Base-by-base conservation (phyloP, 106 monocot species). In the Hemerocallis citrina region DNA sequence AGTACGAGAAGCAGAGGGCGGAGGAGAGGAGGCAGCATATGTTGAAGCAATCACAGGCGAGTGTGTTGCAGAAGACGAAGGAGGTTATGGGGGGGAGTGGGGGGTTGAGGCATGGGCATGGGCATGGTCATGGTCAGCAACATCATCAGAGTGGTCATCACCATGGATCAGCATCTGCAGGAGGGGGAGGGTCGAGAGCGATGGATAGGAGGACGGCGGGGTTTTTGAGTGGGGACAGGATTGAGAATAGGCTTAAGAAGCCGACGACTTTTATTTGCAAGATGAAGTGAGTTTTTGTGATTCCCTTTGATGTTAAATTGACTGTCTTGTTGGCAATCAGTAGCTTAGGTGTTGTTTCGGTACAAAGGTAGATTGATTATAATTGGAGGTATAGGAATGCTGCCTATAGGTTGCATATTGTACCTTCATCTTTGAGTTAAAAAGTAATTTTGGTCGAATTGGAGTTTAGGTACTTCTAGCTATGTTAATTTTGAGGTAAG, bases 181-280 rank as follows among this genome's bases (percentile, higher is more conserved):
- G n/a, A n/a, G n/a, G n/a, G n/a, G n/a, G n/a, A n/a, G 93, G 89
- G 7, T 83, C 89, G 0, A 69, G 74, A 28, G 59, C 73, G 69
- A 59, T 70, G 66, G 67, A 55, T 0, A 83, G 77, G 59, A 75
- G 83, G 59, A 68, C 71, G 43, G 34, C 72, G 5, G 69, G 67
- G 10, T 56, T 83, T 45, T 41, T 85, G 61, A 64, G 66, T 6
- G 80, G 77, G 22, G 89, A 90, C 41, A 78, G 95, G 68, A 41
- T 72, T 5, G 86, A 91, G n/a, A 96, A 91, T 47, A 50, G 96
- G 67, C 77, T 96, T 0, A 96, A 96, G 70, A 96, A 91, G 59
- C 90, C 86, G 0, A 91, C 96, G 1, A 96, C 96, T 25, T 96
- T 96, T 74, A 38, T 96, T 19, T 90, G 96, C 81, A 96, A 87